These are phyloP conservation scores for Fraxinus anomala DNA, from an alignment of 257 asterid species.

Conservation along the genomic window DNA sequence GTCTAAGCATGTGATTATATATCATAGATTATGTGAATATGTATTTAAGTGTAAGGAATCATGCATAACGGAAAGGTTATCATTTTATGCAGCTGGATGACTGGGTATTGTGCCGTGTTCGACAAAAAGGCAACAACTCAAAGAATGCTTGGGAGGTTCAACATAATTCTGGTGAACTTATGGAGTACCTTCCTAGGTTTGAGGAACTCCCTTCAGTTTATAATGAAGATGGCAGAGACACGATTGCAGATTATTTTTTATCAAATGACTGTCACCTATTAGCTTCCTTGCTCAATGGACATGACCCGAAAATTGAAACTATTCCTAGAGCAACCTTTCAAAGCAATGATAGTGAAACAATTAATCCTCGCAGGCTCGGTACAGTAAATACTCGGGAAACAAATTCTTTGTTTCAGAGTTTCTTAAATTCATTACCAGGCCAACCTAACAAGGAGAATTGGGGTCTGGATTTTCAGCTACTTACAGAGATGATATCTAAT, in stretches of 20 bases:
- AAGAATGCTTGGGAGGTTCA: constrained; percentile 39
- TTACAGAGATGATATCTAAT: neutral
- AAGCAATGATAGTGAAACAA: constrained; percentile 15
- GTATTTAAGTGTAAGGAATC: neutral
- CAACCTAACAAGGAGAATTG: constrained; percentile 10
- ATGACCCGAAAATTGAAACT: constrained; percentile 28
- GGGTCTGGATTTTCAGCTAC: neutral
- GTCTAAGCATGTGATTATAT: neutral
- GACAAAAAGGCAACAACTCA: constrained; percentile 77
- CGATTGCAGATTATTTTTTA: constrained; percentile 39
- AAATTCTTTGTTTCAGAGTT: constrained; percentile 11
- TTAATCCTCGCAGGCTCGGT: neutral
- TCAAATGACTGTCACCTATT: constrained; percentile 45
- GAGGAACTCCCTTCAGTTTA: constrained; percentile 31
- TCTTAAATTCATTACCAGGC: constrained; percentile 15
- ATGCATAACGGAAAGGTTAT: neutral
- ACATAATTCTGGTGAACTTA: constrained; percentile 24
- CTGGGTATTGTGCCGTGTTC: constrained; percentile 66
- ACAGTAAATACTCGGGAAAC: neutral
- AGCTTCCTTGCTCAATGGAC: constrained; percentile 40
- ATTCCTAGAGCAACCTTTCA: constrained; percentile 28
- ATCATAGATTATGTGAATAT: neutral
- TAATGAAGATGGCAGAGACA: constrained; percentile 26
- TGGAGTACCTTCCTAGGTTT: constrained; percentile 18
- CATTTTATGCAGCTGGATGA: constrained; percentile 56